Conservation (phyloP, 176 grass and related monocot species). For the Hordeum vulgare region MorexV3_pseudomolecules_assembly NC_058518.1:5497201-5497700, state of each 20-base stretch:
- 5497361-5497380: not conserved
- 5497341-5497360: conserved; percentile 2
- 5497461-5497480: not conserved
- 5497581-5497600: conserved; percentile 43
- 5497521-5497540: not conserved
- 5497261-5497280: not conserved
- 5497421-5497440: not conserved
- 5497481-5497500: not conserved
- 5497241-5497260: not conserved
- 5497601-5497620: conserved; percentile 93
- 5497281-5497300: not conserved
- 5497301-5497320: not conserved
- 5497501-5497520: not conserved
- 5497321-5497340: not conserved
- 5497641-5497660: conserved; percentile 99
- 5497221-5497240: not conserved
- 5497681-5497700: conserved; percentile 77
- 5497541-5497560: not conserved
- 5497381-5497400: not conserved
- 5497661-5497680: conserved; percentile 70
- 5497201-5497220: not conserved
- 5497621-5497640: conserved; percentile 84
- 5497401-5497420: not conserved
- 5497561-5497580: not conserved
- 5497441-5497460: not conserved